Conservation (phyloP, 2,329 filamentous ascomycete species). For the Cryphonectria radicalis region DNA sequence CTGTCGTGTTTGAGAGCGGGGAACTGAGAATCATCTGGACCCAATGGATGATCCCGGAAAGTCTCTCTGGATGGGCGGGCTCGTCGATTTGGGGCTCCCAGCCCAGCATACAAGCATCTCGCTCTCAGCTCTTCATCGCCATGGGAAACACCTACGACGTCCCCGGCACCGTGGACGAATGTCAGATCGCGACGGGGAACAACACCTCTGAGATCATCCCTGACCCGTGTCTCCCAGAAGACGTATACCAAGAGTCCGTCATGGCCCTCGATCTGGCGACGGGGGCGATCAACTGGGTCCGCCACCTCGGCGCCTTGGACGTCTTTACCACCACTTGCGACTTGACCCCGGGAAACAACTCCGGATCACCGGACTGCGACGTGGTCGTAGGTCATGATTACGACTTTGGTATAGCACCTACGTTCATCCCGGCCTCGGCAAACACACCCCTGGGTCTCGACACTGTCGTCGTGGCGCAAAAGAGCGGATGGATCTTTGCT, state of each 20-base stretch:
- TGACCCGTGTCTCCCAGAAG: conserved; percentile 32
- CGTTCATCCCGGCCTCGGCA: conserved; percentile 34
- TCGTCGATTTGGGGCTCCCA: conserved; percentile 39
- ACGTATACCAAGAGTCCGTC: conserved; percentile 37
- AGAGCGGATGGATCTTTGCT: conserved; percentile 38
- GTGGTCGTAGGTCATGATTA: too few relatives aligned
- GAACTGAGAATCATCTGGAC: conserved; percentile 34
- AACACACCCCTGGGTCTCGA: conserved; percentile 31
- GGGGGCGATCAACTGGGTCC: conserved; percentile 36
- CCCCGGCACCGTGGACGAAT: conserved; percentile 32
- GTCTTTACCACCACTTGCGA: conserved; percentile 31
- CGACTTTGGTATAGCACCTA: conserved; percentile 26
- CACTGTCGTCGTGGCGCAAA: conserved; percentile 38
- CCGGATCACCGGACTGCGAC: too few relatives aligned
- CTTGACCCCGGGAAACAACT: too few relatives aligned
- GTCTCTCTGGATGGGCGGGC: conserved; percentile 35
- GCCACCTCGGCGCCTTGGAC: conserved; percentile 33
- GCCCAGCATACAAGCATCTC: conserved; percentile 37
- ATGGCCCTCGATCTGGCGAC: conserved; percentile 35
- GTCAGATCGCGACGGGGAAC: conserved; percentile 30
- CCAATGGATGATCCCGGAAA: conserved; percentile 29
- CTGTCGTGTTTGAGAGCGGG: conserved; percentile 30
- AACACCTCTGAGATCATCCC: conserved; percentile 9
- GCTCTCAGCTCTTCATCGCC: conserved; percentile 37
- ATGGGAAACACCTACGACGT: conserved; percentile 39